Base-by-base conservation (phyloP, 805 yeast species). In the Millerozyma miso region DNA sequence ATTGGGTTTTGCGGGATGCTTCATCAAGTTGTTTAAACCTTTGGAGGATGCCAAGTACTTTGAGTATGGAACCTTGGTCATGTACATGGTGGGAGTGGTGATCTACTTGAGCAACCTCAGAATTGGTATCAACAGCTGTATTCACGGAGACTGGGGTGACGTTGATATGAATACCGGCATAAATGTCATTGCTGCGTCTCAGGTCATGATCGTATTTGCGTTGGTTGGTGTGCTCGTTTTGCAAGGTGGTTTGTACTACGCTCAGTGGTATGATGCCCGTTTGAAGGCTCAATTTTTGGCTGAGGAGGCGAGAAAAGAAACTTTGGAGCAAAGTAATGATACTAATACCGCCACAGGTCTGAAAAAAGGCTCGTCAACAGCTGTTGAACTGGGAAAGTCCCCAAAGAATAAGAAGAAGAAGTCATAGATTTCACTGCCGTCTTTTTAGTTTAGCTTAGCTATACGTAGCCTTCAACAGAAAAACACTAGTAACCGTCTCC, bases 231-330 rank as follows among this genome's bases (percentile, higher is more conserved):
- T 89, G n/a, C 65, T 89, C 35, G 73, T 86, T 7, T 75, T 93
- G 52, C 98, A 93, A 69, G 81, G 79, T 41, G 97, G 97, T 31
- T 76, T 91, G 56, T 88, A 85, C 77, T 91, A 85, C 67, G 96
- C 96, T 23, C 79, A 78, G 54, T 74, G 80, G 76, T 85, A 81
- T 43, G 74, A 71, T 52, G 47, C 46, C 32, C 56, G 59, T 46
- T 51, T 66, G 44, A 65, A 59, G 49, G 51, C 41, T 26, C 66
- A 66, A 38, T 71, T 68, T 42, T 56, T 48, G 26, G 57, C 49
- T 44, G 47, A 53, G 43, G 64, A 65, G 40, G 65, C 60, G 13
- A 59, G 42, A 35, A 35, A 29, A 37, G 50, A 54, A 40, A 55
- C 52, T 10, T 23, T 23, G 29, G 29, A 19, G 58, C 50, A 33